These are phyloP conservation scores for Russula brevipes DNA, from an alignment of 768 basidiomycete species.

Conservation along the genomic window DNA sequence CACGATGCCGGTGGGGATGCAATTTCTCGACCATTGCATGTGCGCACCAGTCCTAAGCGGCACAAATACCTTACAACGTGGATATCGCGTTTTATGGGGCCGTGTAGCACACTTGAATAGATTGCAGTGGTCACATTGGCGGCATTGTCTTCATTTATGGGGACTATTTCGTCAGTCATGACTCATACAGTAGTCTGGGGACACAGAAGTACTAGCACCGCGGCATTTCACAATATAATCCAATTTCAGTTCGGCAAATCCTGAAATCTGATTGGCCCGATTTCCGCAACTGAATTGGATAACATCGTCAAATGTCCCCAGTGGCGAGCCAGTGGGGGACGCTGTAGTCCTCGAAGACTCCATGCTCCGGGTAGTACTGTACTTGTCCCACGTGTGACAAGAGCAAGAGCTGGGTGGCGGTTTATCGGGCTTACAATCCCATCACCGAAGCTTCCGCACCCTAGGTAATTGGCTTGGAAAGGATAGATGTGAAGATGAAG, in stretches of 20 bases:
- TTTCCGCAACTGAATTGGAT: too few relatives aligned
- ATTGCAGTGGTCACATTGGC: neutral
- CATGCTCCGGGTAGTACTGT: neutral
- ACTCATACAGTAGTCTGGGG: too few relatives aligned
- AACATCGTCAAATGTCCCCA: too few relatives aligned
- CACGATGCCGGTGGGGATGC: neutral
- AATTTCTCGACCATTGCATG: neutral
- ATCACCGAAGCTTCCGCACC: neutral
- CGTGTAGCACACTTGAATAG: neutral
- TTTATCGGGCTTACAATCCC: neutral
- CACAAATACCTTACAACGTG: neutral
- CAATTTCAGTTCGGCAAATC: too few relatives aligned
- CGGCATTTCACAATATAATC: too few relatives aligned
- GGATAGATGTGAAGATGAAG: neutral
- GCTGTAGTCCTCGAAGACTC: neutral
- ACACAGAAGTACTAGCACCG: too few relatives aligned
- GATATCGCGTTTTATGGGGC: neutral
- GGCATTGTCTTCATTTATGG: neutral
- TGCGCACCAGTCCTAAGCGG: neutral
- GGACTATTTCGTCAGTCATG: neutral
- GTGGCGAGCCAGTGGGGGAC: neutral
- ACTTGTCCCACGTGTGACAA: too few relatives aligned
- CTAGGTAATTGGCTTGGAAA: neutral
- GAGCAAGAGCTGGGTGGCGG: neutral
- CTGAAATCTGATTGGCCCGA: too few relatives aligned